A percentile compares a stretch with the other conserved stretches of the same genome.
Evolutionary conservation across 345 rosid species (phyloP).

Genomic region (Populus nigra): DNA sequence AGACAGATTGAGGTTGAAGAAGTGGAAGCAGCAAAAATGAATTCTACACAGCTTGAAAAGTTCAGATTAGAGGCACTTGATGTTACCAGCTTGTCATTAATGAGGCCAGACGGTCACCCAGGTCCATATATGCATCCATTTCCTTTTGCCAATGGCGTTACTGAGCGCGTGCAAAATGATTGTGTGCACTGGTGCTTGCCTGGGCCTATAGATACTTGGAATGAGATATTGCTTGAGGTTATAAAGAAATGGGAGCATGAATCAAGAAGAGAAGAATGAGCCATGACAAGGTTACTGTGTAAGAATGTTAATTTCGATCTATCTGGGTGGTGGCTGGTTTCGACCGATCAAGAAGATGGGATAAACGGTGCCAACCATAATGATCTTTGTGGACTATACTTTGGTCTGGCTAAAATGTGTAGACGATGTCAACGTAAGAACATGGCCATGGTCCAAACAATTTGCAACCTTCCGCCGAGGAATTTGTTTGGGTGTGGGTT

Average conservation of each 20-base stretch:
- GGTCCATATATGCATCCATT: constrained; percentile 80
- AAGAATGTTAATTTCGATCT: background rate
- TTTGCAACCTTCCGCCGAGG: background rate
- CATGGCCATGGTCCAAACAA: background rate
- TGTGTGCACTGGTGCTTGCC: constrained; percentile 99
- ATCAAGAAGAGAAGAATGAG: constrained; percentile 26
- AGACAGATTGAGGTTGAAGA: constrained; percentile 63
- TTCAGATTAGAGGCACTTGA: constrained; percentile 68
- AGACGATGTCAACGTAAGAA: background rate
- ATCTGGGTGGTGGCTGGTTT: constrained; percentile 2
- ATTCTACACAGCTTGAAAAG: constrained; percentile 18
- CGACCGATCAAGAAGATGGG: constrained; percentile 8
- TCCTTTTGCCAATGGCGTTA: constrained; percentile 73
- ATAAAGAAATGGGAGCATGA: constrained; percentile 51
- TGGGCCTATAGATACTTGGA: constrained; percentile 94
- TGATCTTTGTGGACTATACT: constrained; percentile 4
- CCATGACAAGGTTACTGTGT: background rate
- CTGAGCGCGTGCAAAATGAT: constrained; percentile 78
- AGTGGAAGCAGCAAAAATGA: constrained; percentile 44
- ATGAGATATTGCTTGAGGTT: constrained; percentile 63
- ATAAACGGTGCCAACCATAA: constrained; percentile 1
- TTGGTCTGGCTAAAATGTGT: background rate
- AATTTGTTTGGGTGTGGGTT: background rate
- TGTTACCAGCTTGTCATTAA: constrained; percentile 57
- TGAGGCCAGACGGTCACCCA: constrained; percentile 92